Base-by-base conservation (phyloP, 2,329 filamentous ascomycete genomes). In the Lachnellula occidentalis region DNA sequence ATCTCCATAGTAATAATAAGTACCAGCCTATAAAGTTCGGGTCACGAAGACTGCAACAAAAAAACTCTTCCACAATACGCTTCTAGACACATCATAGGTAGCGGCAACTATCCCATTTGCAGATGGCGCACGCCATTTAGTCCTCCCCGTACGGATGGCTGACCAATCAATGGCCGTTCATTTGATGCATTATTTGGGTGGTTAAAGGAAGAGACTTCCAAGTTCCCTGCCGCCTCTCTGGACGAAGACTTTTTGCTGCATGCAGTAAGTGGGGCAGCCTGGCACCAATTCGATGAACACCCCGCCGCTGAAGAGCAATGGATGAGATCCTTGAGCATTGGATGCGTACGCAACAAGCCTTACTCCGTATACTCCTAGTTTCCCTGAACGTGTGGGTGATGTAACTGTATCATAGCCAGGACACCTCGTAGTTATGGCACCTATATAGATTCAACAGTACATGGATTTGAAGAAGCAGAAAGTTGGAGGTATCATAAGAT, bases 71-170 rank as follows among this genome's bases (percentile, higher is more conserved):
- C 11, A 17, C 17, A 24, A 19, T 9, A 21, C 19, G 12, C 21
- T 22, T 43, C 3, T 5, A 19, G 5, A 21, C 21, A 21, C 21
- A 43, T 17, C 21, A 14, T 51, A 39, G n/a, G n/a, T 41, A 49
- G 45, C 45, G 51, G 37, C 24, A 46, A 27, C 57, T 56, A 50
- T 34, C 31, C 53, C 50, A 27, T 17, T 46, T 56, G 34, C 34
- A 48, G 54, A 21, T 24, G 31, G 34, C 12, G 48, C 36, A 51
- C 48, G 24, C 36, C 42, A 45, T 45, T 31, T 43, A 17, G 15
- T 39, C 15, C 36, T 31, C 27, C 9, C 27, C 9, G 12, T 9
- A 11, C 12, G 27, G 27, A 11, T 41, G 5, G 5, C 19, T 5
- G 19, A 1, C 41, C 19, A 14, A 21, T 14, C 15, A 43, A 43